Evolutionary conservation across 768 basidiomycete species (phyloP), one percentile per base, ranked within the genome.

Genomic region (Termitomyces sp.): DNA sequence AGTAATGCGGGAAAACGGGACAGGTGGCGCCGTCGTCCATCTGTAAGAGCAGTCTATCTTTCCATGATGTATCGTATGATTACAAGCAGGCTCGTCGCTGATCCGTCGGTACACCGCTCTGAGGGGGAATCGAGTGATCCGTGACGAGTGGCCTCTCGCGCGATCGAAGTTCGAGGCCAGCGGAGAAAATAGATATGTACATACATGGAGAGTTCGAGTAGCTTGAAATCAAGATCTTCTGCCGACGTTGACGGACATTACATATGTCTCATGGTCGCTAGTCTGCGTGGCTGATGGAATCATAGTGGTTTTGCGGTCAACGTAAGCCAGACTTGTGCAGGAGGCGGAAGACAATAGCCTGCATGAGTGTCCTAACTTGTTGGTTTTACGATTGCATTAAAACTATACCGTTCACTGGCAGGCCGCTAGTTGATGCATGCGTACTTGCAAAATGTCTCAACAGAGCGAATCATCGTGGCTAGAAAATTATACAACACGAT

Each of bases 61-160:
- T 3, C 29, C 12, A 25, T 25, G 10, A 31, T 11, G 7, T 5
- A 34, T 5, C 14, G 36, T 14, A 3, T 38, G 52, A 53, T 53
- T 29, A 7, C 25, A 53, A 25, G 20, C 43, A 43, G 29, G 47
- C 5, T 42, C 29, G 17, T 25, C 40, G 29, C 40, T 43, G 60
- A 60, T 60, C 53, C 54, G 48, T 20, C 7, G n/a, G 10, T 56
- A 56, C 60, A 61, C 54, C 49, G 60, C 60, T 49, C 60, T 50
- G 48, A 61, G 60, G 60, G 29, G 10, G 11, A 56, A n/a, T 31
- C 38, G 31, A 12, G 34, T 61, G 60, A 61, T 61, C 60, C 47
- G 38, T 31, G 7, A n/a, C 38, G 38, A 56, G 46, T 40, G 37
- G 37, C 4, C 31, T 53, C 42, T 55, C 46, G 9, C 51, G n/a